Base-by-base conservation (phyloP, 495 filamentous ascomycete species). In the Xylaria nigripes region DNA sequence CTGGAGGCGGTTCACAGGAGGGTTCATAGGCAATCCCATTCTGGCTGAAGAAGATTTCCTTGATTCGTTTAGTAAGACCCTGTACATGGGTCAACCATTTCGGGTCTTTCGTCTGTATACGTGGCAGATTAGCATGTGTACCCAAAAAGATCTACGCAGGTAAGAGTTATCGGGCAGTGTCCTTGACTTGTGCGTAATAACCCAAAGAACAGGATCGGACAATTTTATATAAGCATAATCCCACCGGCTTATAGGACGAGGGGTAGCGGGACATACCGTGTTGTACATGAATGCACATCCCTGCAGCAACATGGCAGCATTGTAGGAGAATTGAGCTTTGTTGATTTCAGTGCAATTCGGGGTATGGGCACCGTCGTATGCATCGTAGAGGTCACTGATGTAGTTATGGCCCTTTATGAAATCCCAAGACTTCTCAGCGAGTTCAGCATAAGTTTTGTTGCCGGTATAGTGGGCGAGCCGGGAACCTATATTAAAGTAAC, bases 401-500 rank as follows among this genome's bases (percentile, higher is more conserved):
- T 81, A 67, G 3, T 71, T 72, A 1, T 73, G 58, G 15, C 51
- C 25, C 1, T 56, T 53, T 6, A 73, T 70, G 74, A 84, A 82
- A 48, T 84, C 72, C 60, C 73, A 86, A 50, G 77, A 74, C 57
- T 72, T 80, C 38, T 73, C 72, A 0, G 83, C 83, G 73, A 81
- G 82, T 2, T 79, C 72, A 23, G 70, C 70, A 57, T 85, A 84
- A 3, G 79, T 84, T 7, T 70, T 45, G 61, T 86, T 83, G n/a
- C 70, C 68, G 13, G 81, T 85, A 55, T 81, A 84, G 25, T 74
- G 70, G 1, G 77, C 81, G 22, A 86, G 67, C 30, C 83, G 76
- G 21, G 83, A 74, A 4, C 78, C 76, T 4, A 86, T 73, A 54
- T 83, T 77, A 66, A 86, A 86, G 52, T 85, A 79, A 21, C 76